These are phyloP conservation scores for Hevea brasiliensis DNA, from an alignment of 345 rosid genomes.

Conservation along the genomic window DNA sequence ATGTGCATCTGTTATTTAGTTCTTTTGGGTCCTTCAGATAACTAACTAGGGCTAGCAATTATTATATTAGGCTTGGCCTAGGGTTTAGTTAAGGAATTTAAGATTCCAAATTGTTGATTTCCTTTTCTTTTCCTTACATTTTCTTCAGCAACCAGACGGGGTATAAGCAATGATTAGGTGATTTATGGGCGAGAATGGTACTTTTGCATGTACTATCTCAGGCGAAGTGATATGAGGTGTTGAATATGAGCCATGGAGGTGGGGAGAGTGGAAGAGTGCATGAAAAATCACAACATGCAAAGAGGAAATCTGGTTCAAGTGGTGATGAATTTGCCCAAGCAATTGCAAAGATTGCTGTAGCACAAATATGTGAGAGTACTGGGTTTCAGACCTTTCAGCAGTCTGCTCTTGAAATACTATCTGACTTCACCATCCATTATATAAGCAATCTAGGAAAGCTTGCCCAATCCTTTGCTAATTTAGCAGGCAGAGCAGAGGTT, in stretches of 20 bases:
- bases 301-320: constrained; percentile 36
- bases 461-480: constrained; percentile 53
- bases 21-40: not conserved
- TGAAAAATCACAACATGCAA: constrained; percentile 26
- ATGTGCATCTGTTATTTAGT: not conserved
- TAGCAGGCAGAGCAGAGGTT: constrained; percentile 61
- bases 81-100: not conserved
- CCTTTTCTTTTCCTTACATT: not conserved
- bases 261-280: constrained; percentile 54
- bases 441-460: constrained; percentile 56
- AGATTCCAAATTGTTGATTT: not conserved
- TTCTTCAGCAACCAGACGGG: constrained; percentile 1
- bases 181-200: constrained; percentile 35
- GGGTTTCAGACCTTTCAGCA: constrained; percentile 79
- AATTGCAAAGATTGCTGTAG: constrained; percentile 61
- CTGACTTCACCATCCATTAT: constrained; percentile 57
- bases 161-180: constrained; percentile 1
- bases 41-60: not conserved
- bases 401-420: constrained; percentile 65
- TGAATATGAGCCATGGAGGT: constrained; percentile 89
- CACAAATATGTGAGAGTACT: constrained; percentile 66
- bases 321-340: constrained; percentile 53
- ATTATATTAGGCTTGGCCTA: not conserved
- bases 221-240: constrained; percentile 58
- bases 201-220: constrained; percentile 21